These are phyloP conservation scores for Podosphaera fusca DNA, from an alignment of 2,329 filamentous ascomycete genomes.

Conservation along the genomic window DNA sequence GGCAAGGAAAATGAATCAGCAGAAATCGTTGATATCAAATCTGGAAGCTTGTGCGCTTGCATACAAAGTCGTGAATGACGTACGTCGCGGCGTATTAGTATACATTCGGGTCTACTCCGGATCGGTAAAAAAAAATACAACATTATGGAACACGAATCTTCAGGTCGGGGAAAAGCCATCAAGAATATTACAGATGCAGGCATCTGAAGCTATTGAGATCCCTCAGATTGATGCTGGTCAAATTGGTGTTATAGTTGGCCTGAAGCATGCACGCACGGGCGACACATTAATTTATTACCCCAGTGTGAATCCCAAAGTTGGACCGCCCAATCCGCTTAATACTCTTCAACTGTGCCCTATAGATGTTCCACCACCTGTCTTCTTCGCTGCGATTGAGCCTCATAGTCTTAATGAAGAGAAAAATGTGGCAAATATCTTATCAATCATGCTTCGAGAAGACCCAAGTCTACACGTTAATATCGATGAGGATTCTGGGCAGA, in stretches of 20 bases:
- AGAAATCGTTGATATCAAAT: conserved; percentile 19
- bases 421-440: conserved; percentile 51
- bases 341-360: conserved; percentile 70
- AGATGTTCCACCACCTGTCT: conserved; percentile 75
- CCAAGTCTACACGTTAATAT: conserved; percentile 69
- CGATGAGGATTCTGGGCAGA: conserved; percentile 80
- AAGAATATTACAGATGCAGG: conserved; percentile 72
- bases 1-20: conserved; percentile 18
- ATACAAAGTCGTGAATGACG: conserved; percentile 88
- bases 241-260: conserved; percentile 77
- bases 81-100: conserved; percentile 65
- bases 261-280: conserved; percentile 80
- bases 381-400: conserved; percentile 84
- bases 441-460: conserved; percentile 68
- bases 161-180: conserved; percentile 58
- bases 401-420: conserved; percentile 59
- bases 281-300: conserved; percentile 68
- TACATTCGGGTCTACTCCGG: conserved; percentile 88
- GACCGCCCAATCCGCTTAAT: conserved; percentile 44
- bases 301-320: conserved; percentile 32
- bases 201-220: conserved; percentile 66
- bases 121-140: conserved; percentile 45
- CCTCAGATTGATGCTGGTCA: conserved; percentile 61
- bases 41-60: conserved; percentile 47
- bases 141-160: conserved; percentile 73